Evolutionary conservation across 495 filamentous ascomycete genomes (phyloP), one percentile per base, ranked within the genome.

Genomic region (Chaetomium tenue): DNA sequence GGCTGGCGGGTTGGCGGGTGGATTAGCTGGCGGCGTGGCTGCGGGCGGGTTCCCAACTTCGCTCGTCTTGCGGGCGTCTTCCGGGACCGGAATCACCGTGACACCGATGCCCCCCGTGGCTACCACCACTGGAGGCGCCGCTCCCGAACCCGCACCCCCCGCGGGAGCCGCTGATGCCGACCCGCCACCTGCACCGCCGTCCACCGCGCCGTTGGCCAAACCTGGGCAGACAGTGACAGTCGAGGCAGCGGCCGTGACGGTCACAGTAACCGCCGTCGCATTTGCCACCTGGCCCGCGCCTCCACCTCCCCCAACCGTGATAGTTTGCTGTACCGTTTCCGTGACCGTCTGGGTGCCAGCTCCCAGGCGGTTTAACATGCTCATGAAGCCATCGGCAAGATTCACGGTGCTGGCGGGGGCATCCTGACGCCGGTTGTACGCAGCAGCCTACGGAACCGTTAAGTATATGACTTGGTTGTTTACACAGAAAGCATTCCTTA

Each of bases 181-280:
- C 20, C 16, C 48, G 11, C 5, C 13, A 12, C 54, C 25, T 23
- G 12, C 22, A 40, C 4, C 39, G 7, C 51, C 37, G 5, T 61
- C 61, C 5, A 65, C 37, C 6, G 62, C 66, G 15, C 66, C 66
- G 2, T 66, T 30, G 42, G 64, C 70, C 33, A 65, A 57, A 7
- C 65, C 64, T 3, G 66, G 62, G 54, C 63, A 72, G 20, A 72
- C 62, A 0, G 79, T 80, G 20, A 79, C 63, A n/a, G 77, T 80
- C 11, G 71, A 71, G 16, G 75, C 74, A 22, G 77, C 66, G 1
- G 75, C 77, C 23, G 76, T 77, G 37, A 77, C 72, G 2, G 73
- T 74, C 61, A 72, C 58, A 0, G 72, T 72, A 39, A 63, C 67
- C 12, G 73, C 46, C 12, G 73, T 74, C 22, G 60, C 66, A 61